Conservation (phyloP, 2,329 filamentous ascomycete genomes). For the Botrytis fragariae region DNA sequence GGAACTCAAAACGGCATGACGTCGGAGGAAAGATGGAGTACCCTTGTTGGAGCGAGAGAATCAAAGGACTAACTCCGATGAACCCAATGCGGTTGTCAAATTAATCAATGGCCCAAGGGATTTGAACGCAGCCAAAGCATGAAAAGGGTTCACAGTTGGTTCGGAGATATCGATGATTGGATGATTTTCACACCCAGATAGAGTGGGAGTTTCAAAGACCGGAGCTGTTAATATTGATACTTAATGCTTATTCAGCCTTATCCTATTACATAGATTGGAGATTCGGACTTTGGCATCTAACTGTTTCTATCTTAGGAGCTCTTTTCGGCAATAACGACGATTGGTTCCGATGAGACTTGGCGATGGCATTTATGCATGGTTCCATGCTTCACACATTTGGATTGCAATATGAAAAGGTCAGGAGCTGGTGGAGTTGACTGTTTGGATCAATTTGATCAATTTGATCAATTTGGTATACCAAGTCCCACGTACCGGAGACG, state of each 20-base stretch:
- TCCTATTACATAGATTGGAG: neutral
- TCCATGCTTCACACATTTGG: neutral
- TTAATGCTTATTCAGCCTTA: neutral
- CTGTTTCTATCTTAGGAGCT: neutral
- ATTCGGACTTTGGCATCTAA: neutral
- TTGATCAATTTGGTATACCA: neutral
- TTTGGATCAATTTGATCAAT: neutral
- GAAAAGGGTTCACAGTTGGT: neutral
- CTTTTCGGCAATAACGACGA: neutral
- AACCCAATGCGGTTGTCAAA: neutral
- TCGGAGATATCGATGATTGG: neutral
- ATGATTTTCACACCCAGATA: neutral
- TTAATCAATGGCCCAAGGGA: neutral
- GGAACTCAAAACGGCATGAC: constrained; percentile 7
- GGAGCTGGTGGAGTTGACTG: neutral
- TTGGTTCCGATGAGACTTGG: neutral
- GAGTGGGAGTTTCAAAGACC: neutral
- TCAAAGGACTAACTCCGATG: constrained; percentile 1
- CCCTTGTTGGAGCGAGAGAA: neutral
- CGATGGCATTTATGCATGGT: neutral
- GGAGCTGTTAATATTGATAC: neutral
- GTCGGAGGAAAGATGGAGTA: neutral
- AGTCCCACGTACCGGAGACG: neutral
- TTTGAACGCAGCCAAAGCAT: neutral
- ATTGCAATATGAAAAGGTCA: neutral